Evolutionary conservation across 2,329 filamentous ascomycete genomes (phyloP).

Genomic region (Mollisiaceae sp.): DNA sequence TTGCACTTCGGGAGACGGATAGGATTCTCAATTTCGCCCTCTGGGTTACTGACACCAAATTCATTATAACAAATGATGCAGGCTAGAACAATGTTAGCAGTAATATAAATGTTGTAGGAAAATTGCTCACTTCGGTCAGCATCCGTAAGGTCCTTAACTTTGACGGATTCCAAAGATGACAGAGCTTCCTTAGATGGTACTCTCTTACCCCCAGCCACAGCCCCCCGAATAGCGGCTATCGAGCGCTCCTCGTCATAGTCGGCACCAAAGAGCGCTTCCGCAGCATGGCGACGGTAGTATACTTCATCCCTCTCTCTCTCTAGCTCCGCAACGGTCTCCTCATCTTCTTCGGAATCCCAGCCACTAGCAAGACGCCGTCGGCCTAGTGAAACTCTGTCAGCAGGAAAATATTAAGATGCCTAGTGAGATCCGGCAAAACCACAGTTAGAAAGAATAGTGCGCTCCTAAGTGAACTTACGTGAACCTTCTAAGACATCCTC

Average conservation of each 20-base stretch:
- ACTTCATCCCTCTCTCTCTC: constrained; percentile 24
- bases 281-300: constrained; percentile 19
- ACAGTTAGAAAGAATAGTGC: neutral
- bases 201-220: constrained; percentile 33
- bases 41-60: constrained; percentile 60
- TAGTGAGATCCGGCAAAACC: neutral
- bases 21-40: constrained; percentile 61
- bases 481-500: constrained; percentile 1
- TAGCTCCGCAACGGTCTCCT: constrained; percentile 27
- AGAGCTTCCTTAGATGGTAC: constrained; percentile 39
- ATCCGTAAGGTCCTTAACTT: constrained; percentile 36
- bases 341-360: constrained; percentile 12
- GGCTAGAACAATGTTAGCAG: constrained; percentile 44
- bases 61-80: constrained; percentile 71
- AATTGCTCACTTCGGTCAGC: constrained; percentile 39
- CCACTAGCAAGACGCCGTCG: neutral
- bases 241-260: constrained; percentile 32
- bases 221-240: constrained; percentile 33
- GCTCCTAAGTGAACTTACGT: constrained; percentile 1
- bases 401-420: neutral
- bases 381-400: neutral
- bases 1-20: constrained; percentile 65
- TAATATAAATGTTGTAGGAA: neutral
- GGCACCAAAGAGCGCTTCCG: constrained; percentile 15
- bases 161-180: constrained; percentile 38